Base-by-base conservation (phyloP, 2,329 filamentous ascomycete genomes). In the Lojkania enalia region DNA sequence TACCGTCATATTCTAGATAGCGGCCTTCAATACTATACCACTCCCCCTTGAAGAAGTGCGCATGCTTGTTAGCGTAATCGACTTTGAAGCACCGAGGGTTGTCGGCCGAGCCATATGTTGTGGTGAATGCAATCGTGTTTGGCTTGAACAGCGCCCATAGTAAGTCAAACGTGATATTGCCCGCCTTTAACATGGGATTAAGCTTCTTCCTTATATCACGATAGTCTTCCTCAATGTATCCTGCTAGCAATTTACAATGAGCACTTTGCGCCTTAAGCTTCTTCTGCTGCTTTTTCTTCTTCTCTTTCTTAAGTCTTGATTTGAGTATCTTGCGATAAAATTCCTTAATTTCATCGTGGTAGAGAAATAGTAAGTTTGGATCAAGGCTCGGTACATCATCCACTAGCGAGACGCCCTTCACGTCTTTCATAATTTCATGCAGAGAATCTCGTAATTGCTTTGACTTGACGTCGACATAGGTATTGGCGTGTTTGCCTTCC, bases 61-160 rank as follows among this genome's bases (percentile, higher is more conserved):
- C 75, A 38, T 88, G 84, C 54, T 88, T 88, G 58, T 84, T 84
- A 0, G 86, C 85, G 52, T 84, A 80, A 47, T 92, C 88, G 1
- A 92, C 83, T 65, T 88, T 90, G 78, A 95, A 92, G 7, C 87
- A 86, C 13, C 88, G 82, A 2, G 89, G 87, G 57, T 94, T 85
- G 29, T 92, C 87, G 12, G 77, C 73, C 25, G 82, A 84, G 2
- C 87, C 87, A 51, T 95, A 95, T 0, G 88, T 92, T 0, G 83
- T 81, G 0, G 86, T 75, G 64, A 86, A 92, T 1, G 83, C 86
- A 15, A 95, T 80, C 0, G 88, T 90, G 58, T 90, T 88, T 0
- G 90, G 90, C 61, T 94, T 95, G 79, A 87, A 95, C 3, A 96
- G 72, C 0, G 90, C 89, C 90, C 90, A 95, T 1, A 95, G 74